These are phyloP conservation scores for Fraxinus excelsior DNA, from an alignment of 257 asterid species.

Conservation along the genomic window DNA sequence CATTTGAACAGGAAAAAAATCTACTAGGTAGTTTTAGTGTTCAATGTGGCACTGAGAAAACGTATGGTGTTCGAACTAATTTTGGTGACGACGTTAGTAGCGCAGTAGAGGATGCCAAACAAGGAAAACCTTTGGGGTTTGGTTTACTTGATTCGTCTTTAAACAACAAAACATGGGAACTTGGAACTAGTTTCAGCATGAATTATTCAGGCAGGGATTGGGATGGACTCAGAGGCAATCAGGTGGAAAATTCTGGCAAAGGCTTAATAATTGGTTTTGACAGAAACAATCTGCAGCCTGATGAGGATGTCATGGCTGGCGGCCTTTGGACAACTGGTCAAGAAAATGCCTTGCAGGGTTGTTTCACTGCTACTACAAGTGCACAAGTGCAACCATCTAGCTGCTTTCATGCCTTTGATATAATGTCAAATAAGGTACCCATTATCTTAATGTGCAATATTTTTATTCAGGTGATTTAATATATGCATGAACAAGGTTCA, in stretches of 20 bases:
- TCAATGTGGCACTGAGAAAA: conserved; percentile 38
- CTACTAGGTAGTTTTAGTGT: conserved; percentile 36
- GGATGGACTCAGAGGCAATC: conserved; percentile 42
- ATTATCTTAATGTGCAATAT: conserved; percentile 11
- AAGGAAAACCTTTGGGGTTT: conserved; percentile 42
- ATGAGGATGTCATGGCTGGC: conserved; percentile 44
- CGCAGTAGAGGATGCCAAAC: conserved; percentile 41
- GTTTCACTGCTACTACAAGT: conserved; percentile 42
- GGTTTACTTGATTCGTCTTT: conserved; percentile 46
- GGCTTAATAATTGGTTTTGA: conserved; percentile 50
- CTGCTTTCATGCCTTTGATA: conserved; percentile 48
- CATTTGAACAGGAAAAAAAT: conserved; percentile 39
- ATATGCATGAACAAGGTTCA: neutral
- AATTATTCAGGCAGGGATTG: conserved; percentile 39
- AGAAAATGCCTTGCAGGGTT: conserved; percentile 45
- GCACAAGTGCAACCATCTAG: conserved; percentile 48
- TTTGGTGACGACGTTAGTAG: conserved; percentile 25
- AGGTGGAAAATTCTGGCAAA: conserved; percentile 46
- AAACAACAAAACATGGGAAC: conserved; percentile 35
- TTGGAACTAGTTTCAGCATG: conserved; percentile 38
- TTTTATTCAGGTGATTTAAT: neutral
- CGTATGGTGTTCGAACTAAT: conserved; percentile 35
- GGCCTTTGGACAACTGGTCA: conserved; percentile 55
- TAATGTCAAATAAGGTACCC: conserved; percentile 63
- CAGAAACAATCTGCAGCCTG: conserved; percentile 39